Conservation (phyloP, 1,284 basidiomycete genomes). For the Microbotryum violaceum region DNA sequence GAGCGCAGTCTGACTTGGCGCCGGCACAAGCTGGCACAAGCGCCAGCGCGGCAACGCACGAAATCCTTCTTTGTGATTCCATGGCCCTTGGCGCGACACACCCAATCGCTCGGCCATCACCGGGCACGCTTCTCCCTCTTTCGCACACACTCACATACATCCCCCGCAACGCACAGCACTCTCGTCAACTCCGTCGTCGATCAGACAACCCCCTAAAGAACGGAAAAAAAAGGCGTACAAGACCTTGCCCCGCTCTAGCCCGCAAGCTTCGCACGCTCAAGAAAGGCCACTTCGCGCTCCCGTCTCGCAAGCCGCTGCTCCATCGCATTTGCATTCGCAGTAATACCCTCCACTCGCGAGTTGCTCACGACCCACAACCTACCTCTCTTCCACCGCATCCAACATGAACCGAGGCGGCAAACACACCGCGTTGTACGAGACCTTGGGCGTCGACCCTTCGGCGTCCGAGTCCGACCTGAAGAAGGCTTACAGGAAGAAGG, state of each 20-base stretch:
- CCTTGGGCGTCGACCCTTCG: slow-evolving; percentile 68
- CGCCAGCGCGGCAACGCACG: background rate
- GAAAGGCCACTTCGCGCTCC: background rate
- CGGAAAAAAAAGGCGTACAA: background rate
- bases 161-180: background rate
- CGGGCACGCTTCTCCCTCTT: background rate
- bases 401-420: slow-evolving; percentile 17
- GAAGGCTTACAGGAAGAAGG: slow-evolving; percentile 33
- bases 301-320: background rate
- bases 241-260: background rate
- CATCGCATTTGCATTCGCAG: slow-evolving; percentile 19
- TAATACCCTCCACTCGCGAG: background rate
- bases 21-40: too few species aligned
- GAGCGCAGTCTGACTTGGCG: background rate
- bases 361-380: background rate
- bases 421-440: slow-evolving; percentile 47
- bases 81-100: background rate
- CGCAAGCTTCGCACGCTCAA: background rate
- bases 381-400: background rate
- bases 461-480: slow-evolving; percentile 70
- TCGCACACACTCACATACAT: background rate
- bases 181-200: too few species aligned
- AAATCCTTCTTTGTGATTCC: background rate
- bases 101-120: too few species aligned
- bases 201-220: background rate